Conservation (phyloP, 2,329 filamentous ascomycete species). For the Fusarium aywerte region DNA sequence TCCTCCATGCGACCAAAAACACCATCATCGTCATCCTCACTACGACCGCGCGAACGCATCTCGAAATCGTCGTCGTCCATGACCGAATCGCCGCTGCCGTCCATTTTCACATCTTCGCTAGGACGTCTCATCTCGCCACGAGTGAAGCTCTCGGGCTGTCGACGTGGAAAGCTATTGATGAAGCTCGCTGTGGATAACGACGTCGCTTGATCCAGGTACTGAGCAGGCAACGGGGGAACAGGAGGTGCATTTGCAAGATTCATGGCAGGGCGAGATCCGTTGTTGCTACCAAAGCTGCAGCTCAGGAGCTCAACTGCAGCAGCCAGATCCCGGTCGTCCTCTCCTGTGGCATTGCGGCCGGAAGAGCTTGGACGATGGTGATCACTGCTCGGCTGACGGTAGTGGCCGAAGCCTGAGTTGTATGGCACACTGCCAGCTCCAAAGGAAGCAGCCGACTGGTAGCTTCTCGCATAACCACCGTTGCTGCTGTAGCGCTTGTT, state of each 20-base stretch:
- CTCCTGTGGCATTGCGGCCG: conserved; percentile 77
- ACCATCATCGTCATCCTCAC: conserved; percentile 92
- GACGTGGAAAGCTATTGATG: conserved; percentile 70
- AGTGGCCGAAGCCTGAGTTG: conserved; percentile 64
- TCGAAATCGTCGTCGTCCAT: conserved; percentile 75
- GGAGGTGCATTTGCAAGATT: conserved; percentile 81
- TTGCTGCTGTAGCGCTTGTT: conserved; percentile 70
- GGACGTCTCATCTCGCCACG: conserved; percentile 63
- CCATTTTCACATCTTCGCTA: conserved; percentile 73
- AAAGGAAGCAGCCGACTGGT: conserved; percentile 73
- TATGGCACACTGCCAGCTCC: conserved; percentile 61
- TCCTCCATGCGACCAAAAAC: conserved; percentile 98
- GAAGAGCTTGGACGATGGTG: conserved; percentile 80
- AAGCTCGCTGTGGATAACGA: conserved; percentile 70
- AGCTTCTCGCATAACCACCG: conserved; percentile 77
- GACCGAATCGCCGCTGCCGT: conserved; percentile 71
- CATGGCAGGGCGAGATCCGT: conserved; percentile 70
- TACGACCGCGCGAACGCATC: conserved; percentile 69
- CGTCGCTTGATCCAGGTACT: conserved; percentile 73
- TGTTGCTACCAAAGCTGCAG: conserved; percentile 86
- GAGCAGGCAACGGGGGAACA: conserved; percentile 85
- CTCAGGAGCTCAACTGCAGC: conserved; percentile 90
- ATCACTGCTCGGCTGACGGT: conserved; percentile 80
- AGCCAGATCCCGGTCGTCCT: conserved; percentile 88
- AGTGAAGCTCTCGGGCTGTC: conserved; percentile 73